A percentile compares a stretch with the other conserved stretches of the same genome.
phyloP scores from a whole-genome alignment of 2,329 filamentous ascomycete genomes.

The Balansia obtecta region DNA sequence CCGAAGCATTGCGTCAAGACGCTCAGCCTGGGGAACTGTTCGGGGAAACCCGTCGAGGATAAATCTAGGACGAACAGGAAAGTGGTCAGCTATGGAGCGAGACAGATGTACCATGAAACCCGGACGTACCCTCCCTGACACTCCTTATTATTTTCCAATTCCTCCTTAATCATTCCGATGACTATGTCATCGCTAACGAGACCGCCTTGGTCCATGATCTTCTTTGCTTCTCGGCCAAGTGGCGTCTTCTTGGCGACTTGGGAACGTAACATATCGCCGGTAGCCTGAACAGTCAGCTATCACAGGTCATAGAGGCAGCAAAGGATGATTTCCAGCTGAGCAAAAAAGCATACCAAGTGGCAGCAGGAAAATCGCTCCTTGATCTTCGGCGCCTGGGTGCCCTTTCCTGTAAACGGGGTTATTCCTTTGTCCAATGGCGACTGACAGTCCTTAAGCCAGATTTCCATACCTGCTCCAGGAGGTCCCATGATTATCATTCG shows the following conservation, averaged over 20 bases:
- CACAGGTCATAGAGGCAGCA: neutral
- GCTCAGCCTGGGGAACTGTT: constrained; percentile 88
- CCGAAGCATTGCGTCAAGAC: constrained; percentile 83
- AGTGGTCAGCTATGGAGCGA: neutral
- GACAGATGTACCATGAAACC: neutral
- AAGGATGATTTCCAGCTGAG: neutral
- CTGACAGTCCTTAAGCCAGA: neutral
- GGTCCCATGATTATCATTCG: constrained; percentile 97
- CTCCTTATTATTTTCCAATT: constrained; percentile 86
- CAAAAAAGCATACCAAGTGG: constrained; percentile 61
- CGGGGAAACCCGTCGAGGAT: constrained; percentile 98
- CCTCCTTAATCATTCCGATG: constrained; percentile 98
- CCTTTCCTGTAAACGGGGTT: constrained; percentile 59
- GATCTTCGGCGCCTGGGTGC: constrained; percentile 94
- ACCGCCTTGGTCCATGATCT: constrained; percentile 98
- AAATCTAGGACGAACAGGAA: constrained; percentile 48
- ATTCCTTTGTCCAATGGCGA: neutral
- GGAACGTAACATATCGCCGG: constrained; percentile 96
- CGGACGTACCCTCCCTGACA: constrained; percentile 77
- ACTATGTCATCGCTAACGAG: constrained; percentile 98
- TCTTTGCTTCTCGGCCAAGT: constrained; percentile 92
- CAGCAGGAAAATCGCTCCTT: constrained; percentile 97
- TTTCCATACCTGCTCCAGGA: constrained; percentile 75
- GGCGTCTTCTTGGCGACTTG: constrained; percentile 96
- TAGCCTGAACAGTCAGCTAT: constrained; percentile 50